Percentiles rank a stretch among this genome's conserved stretches.
These are phyloP conservation scores for Kandelia obovata DNA, from an alignment of 345 rosid genomes.

Conservation along the genomic window DNA sequence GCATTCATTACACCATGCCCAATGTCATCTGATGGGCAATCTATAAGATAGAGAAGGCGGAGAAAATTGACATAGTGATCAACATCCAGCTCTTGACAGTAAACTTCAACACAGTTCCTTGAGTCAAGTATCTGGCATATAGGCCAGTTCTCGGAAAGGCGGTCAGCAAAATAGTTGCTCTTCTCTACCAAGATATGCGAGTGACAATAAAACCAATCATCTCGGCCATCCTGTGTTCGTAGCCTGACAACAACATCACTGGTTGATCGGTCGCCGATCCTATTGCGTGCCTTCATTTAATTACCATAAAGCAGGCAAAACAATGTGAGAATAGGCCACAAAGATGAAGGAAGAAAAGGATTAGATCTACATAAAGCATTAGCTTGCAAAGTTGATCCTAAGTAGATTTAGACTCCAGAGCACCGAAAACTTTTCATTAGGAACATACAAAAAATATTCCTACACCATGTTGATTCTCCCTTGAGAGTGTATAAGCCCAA, in stretches of 20 bases:
- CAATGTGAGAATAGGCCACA: constrained; percentile 5
- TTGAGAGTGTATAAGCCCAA: not conserved
- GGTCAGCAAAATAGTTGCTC: constrained; percentile 78
- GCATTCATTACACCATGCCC: constrained; percentile 78
- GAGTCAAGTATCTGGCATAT: constrained; percentile 92
- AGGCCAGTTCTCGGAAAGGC: constrained; percentile 90
- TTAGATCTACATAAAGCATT: not conserved
- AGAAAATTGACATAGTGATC: constrained; percentile 73
- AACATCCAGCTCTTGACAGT: constrained; percentile 68
- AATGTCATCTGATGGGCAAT: constrained; percentile 46
- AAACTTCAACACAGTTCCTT: constrained; percentile 78
- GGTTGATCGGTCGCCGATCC: constrained; percentile 69
- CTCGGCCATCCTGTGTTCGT: constrained; percentile 73
- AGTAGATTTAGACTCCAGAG: not conserved
- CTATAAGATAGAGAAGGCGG: constrained; percentile 58
- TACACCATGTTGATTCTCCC: too few relatives aligned
- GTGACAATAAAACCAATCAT: constrained; percentile 86
- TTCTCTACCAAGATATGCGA: constrained; percentile 59
- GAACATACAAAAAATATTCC: not conserved
- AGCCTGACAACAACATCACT: constrained; percentile 89
- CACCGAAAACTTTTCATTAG: not conserved
- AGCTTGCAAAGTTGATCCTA: not conserved
- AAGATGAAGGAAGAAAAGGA: not conserved
- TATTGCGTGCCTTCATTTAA: constrained; percentile 37
- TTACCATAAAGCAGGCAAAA: constrained; percentile 25